A percentile compares a stretch with the other conserved stretches of the same genome.
Evolutionary conservation across 2,329 filamentous ascomycete species (phyloP).

Genomic region (Keithomyces neogunnii): DNA sequence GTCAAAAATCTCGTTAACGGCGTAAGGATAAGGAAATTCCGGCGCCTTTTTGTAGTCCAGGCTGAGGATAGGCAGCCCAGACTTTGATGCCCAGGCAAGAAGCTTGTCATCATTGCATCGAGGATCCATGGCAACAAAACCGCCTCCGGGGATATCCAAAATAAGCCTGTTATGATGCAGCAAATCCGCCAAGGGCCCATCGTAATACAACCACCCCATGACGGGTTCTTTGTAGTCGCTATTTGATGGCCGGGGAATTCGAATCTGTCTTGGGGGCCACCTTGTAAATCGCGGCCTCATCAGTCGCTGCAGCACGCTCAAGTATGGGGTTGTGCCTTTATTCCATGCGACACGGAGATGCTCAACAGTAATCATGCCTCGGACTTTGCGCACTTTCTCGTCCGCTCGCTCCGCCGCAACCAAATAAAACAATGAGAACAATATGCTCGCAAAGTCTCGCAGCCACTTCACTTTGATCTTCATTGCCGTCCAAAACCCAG

Average conservation of each 20-base stretch:
- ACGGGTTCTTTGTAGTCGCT: conserved; percentile 81
- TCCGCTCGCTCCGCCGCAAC: conserved; percentile 90
- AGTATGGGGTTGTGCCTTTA: conserved; percentile 82
- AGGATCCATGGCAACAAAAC: conserved; percentile 96
- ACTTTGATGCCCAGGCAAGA: conserved; percentile 83
- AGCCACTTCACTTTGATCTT: conserved; percentile 71
- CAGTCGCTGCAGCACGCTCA: conserved; percentile 62
- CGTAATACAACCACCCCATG: conserved; percentile 86
- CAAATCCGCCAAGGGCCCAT: conserved; percentile 73
- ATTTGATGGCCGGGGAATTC: conserved; percentile 70
- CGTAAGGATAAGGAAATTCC: conserved; percentile 40
- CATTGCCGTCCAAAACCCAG: conserved; percentile 99
- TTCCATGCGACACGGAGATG: conserved; percentile 93
- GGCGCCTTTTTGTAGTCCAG: conserved; percentile 66
- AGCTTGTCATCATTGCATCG: conserved; percentile 90
- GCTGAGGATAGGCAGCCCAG: conserved; percentile 80
- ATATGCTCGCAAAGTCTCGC: conserved; percentile 70
- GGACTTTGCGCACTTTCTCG: conserved; percentile 89
- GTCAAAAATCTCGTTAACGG: conserved; percentile 42
- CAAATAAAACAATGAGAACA: conserved; percentile 86
- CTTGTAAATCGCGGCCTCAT: conserved; percentile 71
- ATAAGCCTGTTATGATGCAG: conserved; percentile 70
- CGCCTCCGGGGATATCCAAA: conserved; percentile 85
- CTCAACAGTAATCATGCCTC: conserved; percentile 79
- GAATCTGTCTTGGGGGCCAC: conserved; percentile 73